Conservation (phyloP, 2,329 filamentous ascomycete species). For the Coleophoma cylindrospora region DNA sequence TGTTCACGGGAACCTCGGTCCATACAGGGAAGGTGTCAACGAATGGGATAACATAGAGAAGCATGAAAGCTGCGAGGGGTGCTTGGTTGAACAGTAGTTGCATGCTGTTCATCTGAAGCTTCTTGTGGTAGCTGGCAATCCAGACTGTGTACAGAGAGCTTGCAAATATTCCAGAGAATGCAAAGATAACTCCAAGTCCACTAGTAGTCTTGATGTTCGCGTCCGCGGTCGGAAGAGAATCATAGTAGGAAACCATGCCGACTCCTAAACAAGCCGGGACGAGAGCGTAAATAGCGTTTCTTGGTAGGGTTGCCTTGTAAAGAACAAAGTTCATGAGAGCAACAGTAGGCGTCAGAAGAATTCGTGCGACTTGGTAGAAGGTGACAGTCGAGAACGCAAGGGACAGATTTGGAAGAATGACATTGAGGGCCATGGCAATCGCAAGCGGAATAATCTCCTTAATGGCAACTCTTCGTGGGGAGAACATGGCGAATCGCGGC, state of each 20-base stretch:
- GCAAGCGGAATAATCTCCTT: conserved; percentile 59
- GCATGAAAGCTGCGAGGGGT: conserved; percentile 54
- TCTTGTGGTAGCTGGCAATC: conserved; percentile 62
- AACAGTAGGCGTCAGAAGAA: conserved; percentile 61
- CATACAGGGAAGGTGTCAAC: conserved; percentile 57
- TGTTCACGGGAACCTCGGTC: conserved; percentile 41
- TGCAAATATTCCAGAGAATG: conserved; percentile 57
- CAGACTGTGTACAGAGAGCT: conserved; percentile 66
- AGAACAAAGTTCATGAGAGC: conserved; percentile 61
- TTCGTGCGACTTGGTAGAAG: conserved; percentile 66
- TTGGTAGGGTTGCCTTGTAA: conserved; percentile 51
- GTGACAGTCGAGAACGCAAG: conserved; percentile 63
- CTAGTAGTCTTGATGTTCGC: conserved; percentile 49
- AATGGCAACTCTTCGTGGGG: conserved; percentile 48
- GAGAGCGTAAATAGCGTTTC: conserved; percentile 44
- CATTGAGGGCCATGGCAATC: conserved; percentile 62
- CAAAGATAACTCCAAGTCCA: conserved; percentile 56
- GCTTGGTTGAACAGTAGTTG: conserved; percentile 67
- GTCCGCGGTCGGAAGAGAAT: conserved; percentile 47
- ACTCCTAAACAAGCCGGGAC: conserved; percentile 60
- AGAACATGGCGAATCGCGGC: conserved; percentile 53
- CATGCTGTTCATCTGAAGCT: conserved; percentile 62
- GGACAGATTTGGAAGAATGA: conserved; percentile 64
- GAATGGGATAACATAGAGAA: conserved; percentile 63
- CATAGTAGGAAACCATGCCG: conserved; percentile 63